Base-by-base conservation (phyloP, 2,329 filamentous ascomycete genomes). In the Sclerotinia sclerotiorum region DNA sequence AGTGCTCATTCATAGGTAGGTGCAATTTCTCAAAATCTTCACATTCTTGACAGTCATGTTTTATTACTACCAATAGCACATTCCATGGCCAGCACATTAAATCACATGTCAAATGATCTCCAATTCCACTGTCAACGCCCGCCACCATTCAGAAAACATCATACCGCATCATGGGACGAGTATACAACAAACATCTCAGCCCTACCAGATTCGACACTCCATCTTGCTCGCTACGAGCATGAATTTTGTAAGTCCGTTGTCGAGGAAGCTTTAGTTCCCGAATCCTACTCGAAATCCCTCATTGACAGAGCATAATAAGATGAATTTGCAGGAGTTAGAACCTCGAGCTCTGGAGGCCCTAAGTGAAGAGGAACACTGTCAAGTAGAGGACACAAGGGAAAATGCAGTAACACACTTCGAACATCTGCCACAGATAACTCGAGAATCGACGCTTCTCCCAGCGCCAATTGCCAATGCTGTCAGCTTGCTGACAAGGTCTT, bases 401-500 rank as follows among this genome's bases (percentile, higher is more conserved):
- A 62, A 35, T 35, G 29, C 29, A 39, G 29, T 51, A 8, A 39
- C 17, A n/a, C 8, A 35, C 13, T 1, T 10, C 24, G 15, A 39
- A 39, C 13, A 10, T 62, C 15, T 39, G 29, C 27, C 29, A 24
- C 58, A 24, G 5, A 24, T 35, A 13, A 49, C 17, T 39, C 55
- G 69, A 27, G 58, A 79, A 35, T 76, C 79, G 62, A 88, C 86
- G 15, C 81, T 90, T 24, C 82, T 90, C 0, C 88, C 88, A 0
- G 73, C 78, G 2, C 81, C 86, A 0, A 77, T 90, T 58, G 88
- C 88, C 46, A 84, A 83, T 64, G 83, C 83, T 39, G 82, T 90
- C 67, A 88, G 86, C 72, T 79, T 89, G 56, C 84, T 86, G 15
- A 86, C 87, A 3, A 82, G 85, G 66, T 88, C 87, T 3, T 85